Base-by-base conservation (phyloP, 2,329 filamentous ascomycete genomes). In the Aspergillus fumigatiaffinis region DNA sequence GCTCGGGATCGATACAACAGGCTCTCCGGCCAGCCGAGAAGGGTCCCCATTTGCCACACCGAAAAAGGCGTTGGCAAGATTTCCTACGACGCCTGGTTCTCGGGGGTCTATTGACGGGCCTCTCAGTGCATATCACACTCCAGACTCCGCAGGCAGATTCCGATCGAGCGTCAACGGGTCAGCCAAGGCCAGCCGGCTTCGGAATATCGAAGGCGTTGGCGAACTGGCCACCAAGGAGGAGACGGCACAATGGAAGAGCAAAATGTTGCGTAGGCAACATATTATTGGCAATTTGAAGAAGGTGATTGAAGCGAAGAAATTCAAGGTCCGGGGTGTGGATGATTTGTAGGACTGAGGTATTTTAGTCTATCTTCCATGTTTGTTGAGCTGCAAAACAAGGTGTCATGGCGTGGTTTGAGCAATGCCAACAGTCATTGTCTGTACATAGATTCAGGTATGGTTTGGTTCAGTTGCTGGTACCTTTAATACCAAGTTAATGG, bases 1-100 rank as follows among this genome's bases (percentile, higher is more conserved):
- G 70, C 75, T 95, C 23, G 82, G 83, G 6, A 74, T 90, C 35
- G 71, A 73, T 51, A 62, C 67, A 3, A 55, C 60, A 3, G 59
- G 65, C 4, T 42, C 61, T 29, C 57, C 68, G 2, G 56, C 53
- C 20, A 73, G 68, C 56, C 73, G 70, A 25, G 74, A 76, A 52
- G 72, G 65, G 4, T 74, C 74, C 1, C 74, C 75, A 3, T 74
- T 75, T 44, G 66, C 69, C 4, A 77, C 74, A 1, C 69, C 70
- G 1, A 70, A 67, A 46, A 76, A 76, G 62, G 63, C 59, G 5
- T 41, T 61, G n/a, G 66, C 63, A 7, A 67, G 66, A 20, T 56
- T 72, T n/a, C 73, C 74, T 17, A 60, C 64, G 6, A 77, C 75
- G 0, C 75, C 75, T 20, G 74, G 73, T 14, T 76, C 73, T 6